A percentile compares a stretch with the other conserved stretches of the same genome.
Evolutionary conservation across 129 eudicot genomes (phyloP).

Genomic region (Tanacetum coccineum): DNA sequence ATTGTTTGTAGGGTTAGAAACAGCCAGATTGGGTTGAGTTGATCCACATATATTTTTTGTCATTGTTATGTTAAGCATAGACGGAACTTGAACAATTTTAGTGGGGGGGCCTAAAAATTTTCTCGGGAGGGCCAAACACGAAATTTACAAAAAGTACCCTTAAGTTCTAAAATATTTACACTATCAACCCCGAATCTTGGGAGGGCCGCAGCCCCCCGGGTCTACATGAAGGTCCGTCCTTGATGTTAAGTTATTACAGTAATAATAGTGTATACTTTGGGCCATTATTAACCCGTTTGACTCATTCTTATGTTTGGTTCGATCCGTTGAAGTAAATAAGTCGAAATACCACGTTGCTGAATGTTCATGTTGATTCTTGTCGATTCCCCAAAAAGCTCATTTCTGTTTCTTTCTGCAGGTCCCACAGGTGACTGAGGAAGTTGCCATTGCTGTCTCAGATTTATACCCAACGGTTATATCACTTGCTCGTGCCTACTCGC

Average conservation of each 20-base stretch:
- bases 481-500: conserved; percentile 78
- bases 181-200: no score
- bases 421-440: conserved; percentile 89
- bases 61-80: background rate
- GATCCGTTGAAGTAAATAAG: background rate
- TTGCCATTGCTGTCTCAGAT: conserved; percentile 81
- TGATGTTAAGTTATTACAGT: no score
- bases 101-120: no score
- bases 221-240: no score
- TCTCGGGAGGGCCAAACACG: no score
- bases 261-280: background rate
- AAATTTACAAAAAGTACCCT: no score
- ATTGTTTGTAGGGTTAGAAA: background rate
- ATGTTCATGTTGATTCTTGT: background rate
- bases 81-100: no score
- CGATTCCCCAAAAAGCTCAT: background rate
- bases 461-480: conserved; percentile 74
- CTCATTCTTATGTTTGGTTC: background rate
- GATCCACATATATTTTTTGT: background rate
- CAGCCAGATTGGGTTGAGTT: background rate
- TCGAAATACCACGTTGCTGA: conserved; percentile 1
- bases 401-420: conserved; percentile 50
- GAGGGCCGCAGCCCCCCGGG: no score
- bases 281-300: background rate
- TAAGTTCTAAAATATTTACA: no score